Percentiles rank a stretch among this genome's conserved stretches.
These are phyloP conservation scores for Colletotrichum aenigma DNA, from an alignment of 2,329 filamentous ascomycete species.

Conservation along the genomic window DNA sequence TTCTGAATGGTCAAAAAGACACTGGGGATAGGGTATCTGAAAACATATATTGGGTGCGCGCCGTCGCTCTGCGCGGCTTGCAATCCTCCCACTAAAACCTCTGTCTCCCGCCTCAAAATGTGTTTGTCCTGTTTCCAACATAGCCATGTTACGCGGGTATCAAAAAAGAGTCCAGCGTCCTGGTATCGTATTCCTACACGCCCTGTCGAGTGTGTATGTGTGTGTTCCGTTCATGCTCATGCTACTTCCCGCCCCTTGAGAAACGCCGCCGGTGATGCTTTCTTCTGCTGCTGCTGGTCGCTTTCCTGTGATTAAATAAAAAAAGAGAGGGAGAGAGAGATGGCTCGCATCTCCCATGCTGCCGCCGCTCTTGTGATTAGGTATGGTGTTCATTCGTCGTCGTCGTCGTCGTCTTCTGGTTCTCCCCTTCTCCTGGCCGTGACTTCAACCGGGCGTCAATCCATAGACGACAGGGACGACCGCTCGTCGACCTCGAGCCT, in stretches of 20 bases:
- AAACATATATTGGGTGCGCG: background rate
- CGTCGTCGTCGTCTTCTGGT: background rate
- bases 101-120: background rate
- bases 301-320: background rate
- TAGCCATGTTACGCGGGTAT: background rate
- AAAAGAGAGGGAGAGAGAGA: background rate
- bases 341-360: background rate
- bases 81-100: background rate
- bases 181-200: background rate
- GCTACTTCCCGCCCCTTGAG: background rate
- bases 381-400: background rate
- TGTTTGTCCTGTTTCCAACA: background rate
- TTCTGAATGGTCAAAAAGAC: background rate
- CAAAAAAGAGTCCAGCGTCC: background rate
- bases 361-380: background rate
- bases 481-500: slow-evolving; percentile 55
- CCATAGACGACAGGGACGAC: slow-evolving; percentile 33
- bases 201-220: background rate
- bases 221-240: background rate
- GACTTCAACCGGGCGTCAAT: slow-evolving; percentile 17
- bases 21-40: background rate
- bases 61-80: background rate
- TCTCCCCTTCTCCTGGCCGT: background rate
- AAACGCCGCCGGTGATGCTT: background rate
- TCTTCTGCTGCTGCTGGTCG: background rate